A percentile compares a stretch with the other conserved stretches of the same genome.
These are phyloP conservation scores for Hamamelis virginiana DNA, from an alignment of 164 flowering plant species.

Conservation along the genomic window DNA sequence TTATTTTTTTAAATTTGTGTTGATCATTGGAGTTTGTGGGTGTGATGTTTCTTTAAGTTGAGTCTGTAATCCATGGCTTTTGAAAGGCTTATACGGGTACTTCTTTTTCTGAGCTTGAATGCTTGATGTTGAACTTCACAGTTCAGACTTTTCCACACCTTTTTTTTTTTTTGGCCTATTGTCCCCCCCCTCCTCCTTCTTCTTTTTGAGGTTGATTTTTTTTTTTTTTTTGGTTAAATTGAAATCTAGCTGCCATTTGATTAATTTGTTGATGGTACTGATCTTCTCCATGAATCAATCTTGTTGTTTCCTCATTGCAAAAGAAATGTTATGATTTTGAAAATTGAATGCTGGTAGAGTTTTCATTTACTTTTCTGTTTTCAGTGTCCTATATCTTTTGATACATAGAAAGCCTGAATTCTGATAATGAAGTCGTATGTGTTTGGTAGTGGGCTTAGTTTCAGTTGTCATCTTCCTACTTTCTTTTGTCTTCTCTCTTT, in stretches of 20 bases:
- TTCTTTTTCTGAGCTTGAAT: constrained; percentile 20
- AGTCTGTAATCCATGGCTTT: constrained; percentile 14
- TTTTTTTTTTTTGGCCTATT: constrained; percentile 1
- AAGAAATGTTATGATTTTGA: background rate
- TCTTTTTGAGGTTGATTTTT: background rate
- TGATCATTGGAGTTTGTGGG: constrained; percentile 17
- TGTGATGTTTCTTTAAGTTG: constrained; percentile 2
- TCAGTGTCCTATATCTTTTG: constrained; percentile 18
- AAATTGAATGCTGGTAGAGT: constrained; percentile 12
- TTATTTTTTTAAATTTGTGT: too few relatives aligned
- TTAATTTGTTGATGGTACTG: too few relatives aligned
- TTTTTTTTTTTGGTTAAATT: background rate
- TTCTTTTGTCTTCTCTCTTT: constrained; percentile 15
- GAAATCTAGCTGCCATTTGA: too few relatives aligned
- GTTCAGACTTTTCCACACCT: constrained; percentile 17
- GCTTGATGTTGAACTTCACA: constrained; percentile 29
- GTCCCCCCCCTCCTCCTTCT: background rate
- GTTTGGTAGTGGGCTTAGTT: constrained; percentile 27
- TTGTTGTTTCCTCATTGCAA: too few relatives aligned
- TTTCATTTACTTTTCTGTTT: constrained; percentile 6
- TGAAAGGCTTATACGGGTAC: constrained; percentile 13
- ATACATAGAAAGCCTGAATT: constrained; percentile 13
- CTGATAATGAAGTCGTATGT: constrained; percentile 28
- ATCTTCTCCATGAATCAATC: too few relatives aligned
- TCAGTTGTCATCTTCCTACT: constrained; percentile 39